Conservation (phyloP, 768 basidiomycete genomes). For the Jaapia argillacea region DNA sequence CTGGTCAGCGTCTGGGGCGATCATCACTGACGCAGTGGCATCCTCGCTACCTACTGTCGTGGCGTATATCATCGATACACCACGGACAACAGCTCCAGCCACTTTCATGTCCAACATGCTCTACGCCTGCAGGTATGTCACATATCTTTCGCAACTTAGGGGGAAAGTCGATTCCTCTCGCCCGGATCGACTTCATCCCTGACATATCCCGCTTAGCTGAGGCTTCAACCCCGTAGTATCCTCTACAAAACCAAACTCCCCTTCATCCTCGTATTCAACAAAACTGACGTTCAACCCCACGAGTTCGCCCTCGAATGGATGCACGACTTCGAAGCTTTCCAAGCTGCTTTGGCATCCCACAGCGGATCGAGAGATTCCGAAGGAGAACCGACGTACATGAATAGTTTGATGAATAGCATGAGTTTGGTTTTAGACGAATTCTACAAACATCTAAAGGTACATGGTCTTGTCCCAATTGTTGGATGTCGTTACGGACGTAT, state of each 20-base stretch:
- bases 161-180: neutral
- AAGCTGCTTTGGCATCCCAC: conserved; percentile 72
- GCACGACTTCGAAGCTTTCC: conserved; percentile 95
- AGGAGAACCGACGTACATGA: conserved; percentile 96
- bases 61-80: conserved; percentile 97
- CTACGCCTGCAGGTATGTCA: conserved; percentile 85
- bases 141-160: neutral
- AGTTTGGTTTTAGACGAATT: conserved; percentile 96
- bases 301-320: conserved; percentile 96
- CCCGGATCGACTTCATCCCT: neutral
- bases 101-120: conserved; percentile 99
- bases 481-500: no score
- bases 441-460: conserved; percentile 88
- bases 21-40: conserved; percentile 96
- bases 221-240: conserved; percentile 45
- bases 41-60: conserved; percentile 89
- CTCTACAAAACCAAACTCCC: conserved; percentile 97
- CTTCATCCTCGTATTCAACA: conserved; percentile 97
- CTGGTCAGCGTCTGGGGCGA: conserved; percentile 98
- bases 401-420: conserved; percentile 98
- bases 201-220: neutral
- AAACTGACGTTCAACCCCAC: conserved; percentile 87
- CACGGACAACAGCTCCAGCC: conserved; percentile 85
- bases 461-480: conserved; percentile 14
- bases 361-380: conserved; percentile 60